Conservation (phyloP, 2,329 filamentous ascomycete species). For the Ascochyta clinopodiicola region DNA sequence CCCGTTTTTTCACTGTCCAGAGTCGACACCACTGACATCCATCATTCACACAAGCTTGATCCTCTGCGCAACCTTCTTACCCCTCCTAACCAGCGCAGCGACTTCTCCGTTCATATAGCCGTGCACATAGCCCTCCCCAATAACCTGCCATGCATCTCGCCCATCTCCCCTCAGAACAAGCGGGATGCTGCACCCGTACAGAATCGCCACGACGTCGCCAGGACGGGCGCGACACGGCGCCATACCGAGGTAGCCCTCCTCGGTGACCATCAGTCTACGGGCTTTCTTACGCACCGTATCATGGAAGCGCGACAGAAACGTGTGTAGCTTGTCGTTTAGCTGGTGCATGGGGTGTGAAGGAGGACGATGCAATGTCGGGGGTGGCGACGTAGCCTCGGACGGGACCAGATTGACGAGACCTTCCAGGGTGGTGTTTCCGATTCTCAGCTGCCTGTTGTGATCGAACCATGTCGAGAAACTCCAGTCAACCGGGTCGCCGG, state of each 20-base stretch:
- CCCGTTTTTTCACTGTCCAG: too few species aligned
- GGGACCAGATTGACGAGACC: conserved; percentile 20
- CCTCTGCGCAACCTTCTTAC: conserved; percentile 13
- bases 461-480: conserved; percentile 39
- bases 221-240: conserved; percentile 35
- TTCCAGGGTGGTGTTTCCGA: conserved; percentile 27
- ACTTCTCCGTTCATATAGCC: conserved; percentile 40
- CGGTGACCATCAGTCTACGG: conserved; percentile 37
- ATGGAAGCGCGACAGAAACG: conserved; percentile 38
- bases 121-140: conserved; percentile 40
- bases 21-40: neutral
- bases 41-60: conserved; percentile 24
- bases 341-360: conserved; percentile 25
- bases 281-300: conserved; percentile 41
- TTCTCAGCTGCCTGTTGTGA: conserved; percentile 25
- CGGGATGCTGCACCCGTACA: conserved; percentile 48
- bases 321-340: conserved; percentile 26
- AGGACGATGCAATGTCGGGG: conserved; percentile 21
- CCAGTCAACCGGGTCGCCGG: conserved; percentile 28
- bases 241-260: conserved; percentile 33
- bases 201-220: conserved; percentile 41
- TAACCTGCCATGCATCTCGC: conserved; percentile 31
- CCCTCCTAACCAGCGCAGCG: conserved; percentile 18
- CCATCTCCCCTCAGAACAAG: conserved; percentile 34
- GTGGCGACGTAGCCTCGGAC: neutral